Evolutionary conservation across 495 filamentous ascomycete species (phyloP).

Genomic region (Cryomyces antarcticus): DNA sequence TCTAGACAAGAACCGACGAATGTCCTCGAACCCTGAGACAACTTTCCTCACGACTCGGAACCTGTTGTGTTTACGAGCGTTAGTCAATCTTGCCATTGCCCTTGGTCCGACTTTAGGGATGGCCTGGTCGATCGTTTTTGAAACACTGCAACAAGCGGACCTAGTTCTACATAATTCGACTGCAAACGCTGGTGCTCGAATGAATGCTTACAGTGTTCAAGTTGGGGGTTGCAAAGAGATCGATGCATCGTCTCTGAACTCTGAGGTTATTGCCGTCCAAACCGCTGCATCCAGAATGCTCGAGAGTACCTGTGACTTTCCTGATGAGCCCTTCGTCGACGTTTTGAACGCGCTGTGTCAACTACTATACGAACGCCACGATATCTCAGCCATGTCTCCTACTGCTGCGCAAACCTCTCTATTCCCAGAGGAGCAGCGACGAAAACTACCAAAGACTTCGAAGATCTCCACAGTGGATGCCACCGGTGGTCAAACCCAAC

Average conservation of each 20-base stretch:
- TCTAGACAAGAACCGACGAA: slow-evolving; percentile 30
- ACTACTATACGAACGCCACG: slow-evolving; percentile 13
- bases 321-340: slow-evolving; percentile 58
- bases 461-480: too few species aligned
- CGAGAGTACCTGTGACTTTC: slow-evolving; percentile 76
- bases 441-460: too few species aligned
- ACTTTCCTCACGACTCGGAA: slow-evolving; percentile 68
- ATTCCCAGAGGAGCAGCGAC: too few species aligned
- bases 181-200: slow-evolving; percentile 2
- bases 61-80: slow-evolving; percentile 67
- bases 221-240: slow-evolving; percentile 2
- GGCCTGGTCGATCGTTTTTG: slow-evolving; percentile 78
- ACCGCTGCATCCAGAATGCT: slow-evolving; percentile 71
- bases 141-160: slow-evolving; percentile 80
- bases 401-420: too few species aligned
- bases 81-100: slow-evolving; percentile 87
- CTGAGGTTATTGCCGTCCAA: slow-evolving; percentile 74
- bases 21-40: slow-evolving; percentile 25
- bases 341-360: slow-evolving; percentile 52
- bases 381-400: neutral
- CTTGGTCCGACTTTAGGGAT: slow-evolving; percentile 67
- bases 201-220: slow-evolving; percentile 6
- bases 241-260: slow-evolving; percentile 27
- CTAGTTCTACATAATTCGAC: slow-evolving; percentile 48
- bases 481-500: slow-evolving; percentile 8